A percentile compares a stretch with the other conserved stretches of the same genome.
These are phyloP conservation scores for Inonotus hispidus DNA, from an alignment of 1,284 basidiomycete genomes.

Conservation along the genomic window DNA sequence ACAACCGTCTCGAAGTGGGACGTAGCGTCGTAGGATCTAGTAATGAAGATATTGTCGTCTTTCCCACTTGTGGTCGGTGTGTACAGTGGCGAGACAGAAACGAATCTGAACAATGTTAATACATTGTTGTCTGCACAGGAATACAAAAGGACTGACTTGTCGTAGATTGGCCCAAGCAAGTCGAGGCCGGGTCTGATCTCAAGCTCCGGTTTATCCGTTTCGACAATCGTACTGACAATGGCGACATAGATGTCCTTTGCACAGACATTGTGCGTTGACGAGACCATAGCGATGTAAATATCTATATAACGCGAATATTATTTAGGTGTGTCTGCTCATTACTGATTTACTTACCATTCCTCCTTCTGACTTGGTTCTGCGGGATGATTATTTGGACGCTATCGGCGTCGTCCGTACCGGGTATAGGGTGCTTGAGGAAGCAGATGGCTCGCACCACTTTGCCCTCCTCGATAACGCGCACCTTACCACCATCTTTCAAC, in stretches of 20 bases:
- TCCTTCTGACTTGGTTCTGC: constrained; percentile 93
- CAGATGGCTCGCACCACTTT: constrained; percentile 98
- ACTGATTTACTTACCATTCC: constrained; percentile 69
- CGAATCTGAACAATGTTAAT: constrained; percentile 65
- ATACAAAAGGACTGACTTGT: constrained; percentile 67
- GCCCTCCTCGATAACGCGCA: constrained; percentile 87
- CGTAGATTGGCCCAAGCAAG: constrained; percentile 89
- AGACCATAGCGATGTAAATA: constrained; percentile 98
- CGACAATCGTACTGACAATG: constrained; percentile 98
- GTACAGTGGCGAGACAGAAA: constrained; percentile 86
- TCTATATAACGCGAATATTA: constrained; percentile 45
- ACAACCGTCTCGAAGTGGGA: constrained; percentile 99
- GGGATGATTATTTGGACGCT: constrained; percentile 98
- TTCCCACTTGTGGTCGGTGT: constrained; percentile 81
- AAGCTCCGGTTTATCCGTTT: constrained; percentile 88
- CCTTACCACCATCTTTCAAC: constrained; percentile 62
- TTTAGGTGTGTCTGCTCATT: constrained; percentile 15
- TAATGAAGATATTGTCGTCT: constrained; percentile 91
- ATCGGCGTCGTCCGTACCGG: constrained; percentile 94
- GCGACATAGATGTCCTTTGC: constrained; percentile 94
- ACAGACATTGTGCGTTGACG: constrained; percentile 95
- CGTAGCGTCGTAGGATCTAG: constrained; percentile 96
- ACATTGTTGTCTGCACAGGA: constrained; percentile 1
- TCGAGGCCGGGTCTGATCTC: constrained; percentile 91
- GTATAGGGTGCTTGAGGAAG: constrained; percentile 97